Conservation (phyloP, 2,329 filamentous ascomycete species). For the Tolypocladium pustulatum region DNA sequence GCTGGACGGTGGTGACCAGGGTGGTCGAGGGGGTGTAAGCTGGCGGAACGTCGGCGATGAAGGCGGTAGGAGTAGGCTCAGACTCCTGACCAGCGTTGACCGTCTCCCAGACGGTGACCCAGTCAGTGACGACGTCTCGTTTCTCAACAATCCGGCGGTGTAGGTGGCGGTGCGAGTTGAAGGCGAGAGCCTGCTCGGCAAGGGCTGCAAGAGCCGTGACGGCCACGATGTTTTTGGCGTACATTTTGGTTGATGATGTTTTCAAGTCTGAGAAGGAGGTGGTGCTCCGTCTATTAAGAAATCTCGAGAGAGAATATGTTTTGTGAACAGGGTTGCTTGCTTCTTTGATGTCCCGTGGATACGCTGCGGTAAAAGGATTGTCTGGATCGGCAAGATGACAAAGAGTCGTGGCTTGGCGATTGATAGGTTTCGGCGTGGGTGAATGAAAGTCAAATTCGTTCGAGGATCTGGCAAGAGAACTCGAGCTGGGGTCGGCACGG, state of each 20-base stretch:
- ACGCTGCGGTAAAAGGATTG: background rate
- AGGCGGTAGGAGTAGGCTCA: background rate
- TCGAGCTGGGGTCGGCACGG: conserved; percentile 18
- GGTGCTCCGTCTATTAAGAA: background rate
- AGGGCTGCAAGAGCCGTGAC: conserved; percentile 33
- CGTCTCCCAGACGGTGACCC: conserved; percentile 29
- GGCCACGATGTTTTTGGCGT: conserved; percentile 29
- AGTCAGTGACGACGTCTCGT: conserved; percentile 23
- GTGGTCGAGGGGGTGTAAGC: conserved; percentile 8
- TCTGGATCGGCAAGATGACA: background rate
- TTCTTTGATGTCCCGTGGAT: background rate
- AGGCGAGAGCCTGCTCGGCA: conserved; percentile 30
- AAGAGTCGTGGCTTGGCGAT: background rate
- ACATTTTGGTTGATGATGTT: conserved; percentile 24
- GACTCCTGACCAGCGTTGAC: conserved; percentile 14
- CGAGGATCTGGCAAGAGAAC: background rate
- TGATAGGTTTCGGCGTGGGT: background rate
- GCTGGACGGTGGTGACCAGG: conserved; percentile 13
- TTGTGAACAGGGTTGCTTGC: background rate
- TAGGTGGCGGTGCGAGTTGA: conserved; percentile 30
- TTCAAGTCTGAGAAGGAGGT: background rate
- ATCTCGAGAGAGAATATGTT: background rate
- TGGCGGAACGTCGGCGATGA: background rate
- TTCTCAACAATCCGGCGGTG: conserved; percentile 21
- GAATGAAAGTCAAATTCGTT: background rate